Base-by-base conservation (phyloP, 2,329 filamentous ascomycete species). In the Exophiala calicioides region DNA sequence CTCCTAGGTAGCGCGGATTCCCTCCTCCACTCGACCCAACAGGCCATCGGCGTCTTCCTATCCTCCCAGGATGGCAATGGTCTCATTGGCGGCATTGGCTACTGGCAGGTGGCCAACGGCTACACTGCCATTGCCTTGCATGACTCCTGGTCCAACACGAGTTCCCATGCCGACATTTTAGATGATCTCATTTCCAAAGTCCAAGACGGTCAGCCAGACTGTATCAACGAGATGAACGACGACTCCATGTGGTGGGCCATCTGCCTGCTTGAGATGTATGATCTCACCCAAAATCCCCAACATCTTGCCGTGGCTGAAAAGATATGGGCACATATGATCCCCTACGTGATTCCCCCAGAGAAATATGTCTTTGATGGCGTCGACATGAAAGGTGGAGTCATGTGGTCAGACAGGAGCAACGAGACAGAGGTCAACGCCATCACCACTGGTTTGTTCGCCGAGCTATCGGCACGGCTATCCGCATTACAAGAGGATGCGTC, bases 211-310 rank as follows among this genome's bases (percentile, higher is more conserved):
- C 32, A 39, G n/a, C 26, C 19, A 10, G 35, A 52, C 13, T 56
- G 48, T 19, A 50, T 56, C 44, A 49, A 56, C 36, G 50, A 53
- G 13, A 44, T 44, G 41, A 56, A 56, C 29, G 53, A 56, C 35
- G 53, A 56, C 32, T 47, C 41, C 27, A 50, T 53, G 49, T 56
- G 53, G 53, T 56, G 53, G 53, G 39, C 43, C 9, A 50, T 56
- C 10, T 45, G 45, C 19, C 20, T 42, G 5, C n/a, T 56, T 20
- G 50, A 53, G 19, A 34, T 46, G 32, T 56, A 44, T 20, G 38
- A 49, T 20, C 38, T 53, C 3, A 42, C 43, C 2, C 34, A 33
- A 9, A 27, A 51, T 19, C 15, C 35, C 6, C 23, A 32, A 2
- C 33, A 53, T 29, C 37, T 53, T 7, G 13, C 21, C 1, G 36